Base-by-base conservation (phyloP, 169 alveolate species). In the Cryptosporidium muris region DNA sequence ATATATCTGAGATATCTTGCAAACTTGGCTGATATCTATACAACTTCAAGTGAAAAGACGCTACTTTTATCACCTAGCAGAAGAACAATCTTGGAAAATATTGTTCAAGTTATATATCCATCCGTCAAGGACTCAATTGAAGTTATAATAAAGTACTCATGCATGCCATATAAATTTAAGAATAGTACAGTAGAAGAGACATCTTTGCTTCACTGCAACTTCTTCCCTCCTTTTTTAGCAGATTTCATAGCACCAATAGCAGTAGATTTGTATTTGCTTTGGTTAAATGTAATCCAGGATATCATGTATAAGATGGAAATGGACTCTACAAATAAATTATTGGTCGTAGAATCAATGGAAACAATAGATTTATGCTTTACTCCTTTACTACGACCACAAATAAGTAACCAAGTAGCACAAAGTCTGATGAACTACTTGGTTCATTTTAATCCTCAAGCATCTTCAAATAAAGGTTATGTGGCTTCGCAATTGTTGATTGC, bases 271-370 rank as follows among this genome's bases (percentile, higher is more conserved):
- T 74, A 48, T 14, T 64, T 74, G 5, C 54, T 58, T 9, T 74
- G 85, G 85, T 43, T 74, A n/a, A 12, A 43, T 43, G 62, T 40
- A 3, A 58, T 63, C n/a, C 74, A 74, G 1, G 85, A 74, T 48
- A 58, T 74, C 53, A 47, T 34, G 2, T 16, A 49, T 1, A 66
- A 48, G 40, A 66, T 62, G 37, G 36, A 45, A 25, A 58, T 5
- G 6, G 43, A 45, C 2, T 56, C 45, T 6, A 36, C 42, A 5
- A 42, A 42, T 0, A 34, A 49, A 4, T 66, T 62, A 45, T 6
- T 45, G 58, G 45, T 74, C 9, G 54, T 68, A 7, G 60, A 16
- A 6, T 74, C 49, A 5, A 66, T 68, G 25, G 48, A 58, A 7
- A 58, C 64, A 2, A 40, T 74, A 2, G 85, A 74, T 25, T n/a